phyloP scores from a whole-genome alignment of 352 stramenopile genomes.

The Phytophthora constricta region DNA sequence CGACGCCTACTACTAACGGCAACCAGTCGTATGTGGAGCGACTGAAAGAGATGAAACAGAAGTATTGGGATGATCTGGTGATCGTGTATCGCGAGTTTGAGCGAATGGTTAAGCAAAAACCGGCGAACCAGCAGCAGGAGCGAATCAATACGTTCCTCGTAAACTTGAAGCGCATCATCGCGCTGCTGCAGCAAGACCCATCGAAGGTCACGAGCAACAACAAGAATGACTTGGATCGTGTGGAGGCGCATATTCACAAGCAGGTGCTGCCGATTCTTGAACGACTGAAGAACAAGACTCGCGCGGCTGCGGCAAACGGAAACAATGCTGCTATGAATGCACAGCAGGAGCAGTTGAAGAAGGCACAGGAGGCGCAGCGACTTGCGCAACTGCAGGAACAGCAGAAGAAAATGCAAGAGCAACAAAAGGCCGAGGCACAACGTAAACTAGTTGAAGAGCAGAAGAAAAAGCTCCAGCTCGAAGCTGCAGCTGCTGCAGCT shows the following conservation, averaged over 20 bases:
- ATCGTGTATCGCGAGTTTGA: slow-evolving; percentile 88
- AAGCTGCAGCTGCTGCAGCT: slow-evolving; percentile 54
- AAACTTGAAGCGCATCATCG: slow-evolving; percentile 84
- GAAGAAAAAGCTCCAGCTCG: slow-evolving; percentile 74
- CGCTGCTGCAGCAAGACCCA: slow-evolving; percentile 80
- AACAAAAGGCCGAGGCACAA: slow-evolving; percentile 68
- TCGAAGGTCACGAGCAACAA: slow-evolving; percentile 79
- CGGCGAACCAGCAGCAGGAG: slow-evolving; percentile 77
- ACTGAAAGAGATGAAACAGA: slow-evolving; percentile 76
- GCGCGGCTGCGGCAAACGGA: slow-evolving; percentile 23
- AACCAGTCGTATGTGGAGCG: slow-evolving; percentile 73
- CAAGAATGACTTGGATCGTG: slow-evolving; percentile 80
- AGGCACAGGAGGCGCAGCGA: slow-evolving; percentile 68
- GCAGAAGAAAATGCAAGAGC: slow-evolving; percentile 73
- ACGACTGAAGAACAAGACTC: slow-evolving; percentile 76
- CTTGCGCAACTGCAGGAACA: slow-evolving; percentile 66
- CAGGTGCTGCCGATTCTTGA: slow-evolving; percentile 83
- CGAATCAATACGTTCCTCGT: slow-evolving; percentile 85
- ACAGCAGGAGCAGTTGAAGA: slow-evolving; percentile 69
- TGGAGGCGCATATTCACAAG: slow-evolving; percentile 85
- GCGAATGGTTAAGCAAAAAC: slow-evolving; percentile 86
- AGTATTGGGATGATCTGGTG: slow-evolving; percentile 87
- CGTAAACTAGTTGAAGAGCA: slow-evolving; percentile 74
- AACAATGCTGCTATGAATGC: slow-evolving; percentile 26
- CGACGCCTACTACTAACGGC: slow-evolving; percentile 19